Conservation (phyloP, 176 grass and related monocot genomes). For the Triticum monococcum region DNA sequence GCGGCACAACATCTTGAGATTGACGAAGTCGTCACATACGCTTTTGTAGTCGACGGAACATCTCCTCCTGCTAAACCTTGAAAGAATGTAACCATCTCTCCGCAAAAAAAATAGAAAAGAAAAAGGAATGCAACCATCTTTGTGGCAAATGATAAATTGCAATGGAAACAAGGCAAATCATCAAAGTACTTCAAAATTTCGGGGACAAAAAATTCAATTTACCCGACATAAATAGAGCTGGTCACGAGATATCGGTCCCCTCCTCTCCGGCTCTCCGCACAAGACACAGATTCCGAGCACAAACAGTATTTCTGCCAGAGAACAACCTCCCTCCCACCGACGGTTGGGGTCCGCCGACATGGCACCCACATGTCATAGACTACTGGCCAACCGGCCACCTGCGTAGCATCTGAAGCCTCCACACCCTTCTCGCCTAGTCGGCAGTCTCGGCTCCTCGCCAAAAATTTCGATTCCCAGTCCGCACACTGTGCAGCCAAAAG, state of each 20-base stretch:
- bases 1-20: too few species aligned
- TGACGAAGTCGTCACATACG: too few species aligned
- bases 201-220: neutral
- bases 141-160: neutral
- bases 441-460: neutral
- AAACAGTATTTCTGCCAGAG: neutral
- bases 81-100: too few species aligned
- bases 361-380: slow-evolving; percentile 16
- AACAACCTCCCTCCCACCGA: neutral
- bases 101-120: too few species aligned
- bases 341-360: fast-evolving
- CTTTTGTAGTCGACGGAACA: too few species aligned
- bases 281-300: slow-evolving; percentile 22
- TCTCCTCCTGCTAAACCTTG: too few species aligned
- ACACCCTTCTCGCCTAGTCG: neutral
- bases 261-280: slow-evolving; percentile 1
- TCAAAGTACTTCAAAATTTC: too few species aligned
- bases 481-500: neutral
- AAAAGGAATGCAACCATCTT: too few species aligned
- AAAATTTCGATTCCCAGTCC: neutral
- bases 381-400: neutral
- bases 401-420: neutral
- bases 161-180: neutral
- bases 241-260: slow-evolving; percentile 23
- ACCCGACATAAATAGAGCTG: neutral